A percentile compares a stretch with the other conserved stretches of the same genome.
Evolutionary conservation across 176 grass and related monocot genomes (phyloP).

Genomic region (Pontederia paniculata): DNA sequence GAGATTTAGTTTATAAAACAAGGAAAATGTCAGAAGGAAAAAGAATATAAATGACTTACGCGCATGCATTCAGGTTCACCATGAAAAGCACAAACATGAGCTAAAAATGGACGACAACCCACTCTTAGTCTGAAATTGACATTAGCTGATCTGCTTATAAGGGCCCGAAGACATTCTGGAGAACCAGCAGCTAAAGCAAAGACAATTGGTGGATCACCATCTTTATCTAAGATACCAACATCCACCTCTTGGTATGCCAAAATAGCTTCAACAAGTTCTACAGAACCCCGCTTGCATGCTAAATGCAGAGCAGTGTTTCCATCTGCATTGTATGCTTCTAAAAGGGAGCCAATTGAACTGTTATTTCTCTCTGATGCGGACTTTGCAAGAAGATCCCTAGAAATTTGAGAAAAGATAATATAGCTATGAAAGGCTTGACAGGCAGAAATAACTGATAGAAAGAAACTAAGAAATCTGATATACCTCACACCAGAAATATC

Average conservation of each 20-base stretch:
- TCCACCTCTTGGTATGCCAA: conserved; percentile 70
- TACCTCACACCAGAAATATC: conserved; percentile 65
- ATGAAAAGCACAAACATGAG: conserved; percentile 94
- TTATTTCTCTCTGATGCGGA: conserved; percentile 48
- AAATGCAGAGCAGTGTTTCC: conserved; percentile 88
- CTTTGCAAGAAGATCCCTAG: conserved; percentile 74
- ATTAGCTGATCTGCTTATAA: conserved; percentile 64
- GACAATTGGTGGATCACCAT: conserved; percentile 83
- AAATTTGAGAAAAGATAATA: conserved; percentile 17
- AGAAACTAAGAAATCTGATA: background rate
- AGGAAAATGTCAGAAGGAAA: conserved; percentile 13
- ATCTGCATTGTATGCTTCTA: conserved; percentile 82
- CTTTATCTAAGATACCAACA: conserved; percentile 89
- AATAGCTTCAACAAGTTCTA: conserved; percentile 78
- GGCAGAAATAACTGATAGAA: background rate
- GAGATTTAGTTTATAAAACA: conserved; percentile 7
- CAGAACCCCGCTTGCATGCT: conserved; percentile 75
- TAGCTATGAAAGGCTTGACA: background rate
- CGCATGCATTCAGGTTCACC: conserved; percentile 96
- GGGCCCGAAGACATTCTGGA: conserved; percentile 65
- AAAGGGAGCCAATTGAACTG: conserved; percentile 52
- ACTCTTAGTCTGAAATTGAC: conserved; percentile 70
- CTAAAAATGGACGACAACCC: conserved; percentile 71
- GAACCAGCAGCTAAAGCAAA: conserved; percentile 93
- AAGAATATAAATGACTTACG: conserved; percentile 17